Percentiles rank a stretch among this genome's conserved stretches.
phyloP scores from a whole-genome alignment of 768 basidiomycete species.

The Lactarius evosmus region DNA sequence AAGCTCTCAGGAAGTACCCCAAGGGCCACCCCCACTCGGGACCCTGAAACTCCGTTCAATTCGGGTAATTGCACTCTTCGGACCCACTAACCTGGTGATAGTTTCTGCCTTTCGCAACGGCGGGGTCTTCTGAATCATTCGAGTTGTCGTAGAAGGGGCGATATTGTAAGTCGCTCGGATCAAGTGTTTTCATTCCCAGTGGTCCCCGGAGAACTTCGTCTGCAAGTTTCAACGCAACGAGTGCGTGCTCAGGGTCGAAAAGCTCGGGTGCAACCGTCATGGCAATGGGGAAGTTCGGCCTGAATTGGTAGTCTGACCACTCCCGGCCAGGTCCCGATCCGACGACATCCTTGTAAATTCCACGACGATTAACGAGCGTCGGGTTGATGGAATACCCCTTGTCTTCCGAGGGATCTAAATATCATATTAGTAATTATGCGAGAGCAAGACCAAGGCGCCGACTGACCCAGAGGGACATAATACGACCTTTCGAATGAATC shows the following conservation, averaged over 20 bases:
- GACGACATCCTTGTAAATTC: slow-evolving; percentile 98
- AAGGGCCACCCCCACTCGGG: slow-evolving; percentile 96
- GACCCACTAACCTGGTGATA: slow-evolving; percentile 72
- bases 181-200: slow-evolving; percentile 95
- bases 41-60: slow-evolving; percentile 48
- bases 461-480: slow-evolving; percentile 79
- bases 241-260: slow-evolving; percentile 76
- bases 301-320: slow-evolving; percentile 97
- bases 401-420: slow-evolving; percentile 69
- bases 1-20: slow-evolving; percentile 94
- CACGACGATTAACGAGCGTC: slow-evolving; percentile 76
- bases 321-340: slow-evolving; percentile 84
- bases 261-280: slow-evolving; percentile 97
- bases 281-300: slow-evolving; percentile 91
- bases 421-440: neutral
- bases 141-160: slow-evolving; percentile 90
- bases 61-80: slow-evolving; percentile 6
- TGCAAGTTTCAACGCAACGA: slow-evolving; percentile 74
- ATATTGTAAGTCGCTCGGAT: slow-evolving; percentile 84
- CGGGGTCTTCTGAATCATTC: slow-evolving; percentile 80
- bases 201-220: slow-evolving; percentile 82
- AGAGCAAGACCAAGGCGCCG: neutral
- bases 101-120: slow-evolving; percentile 90
- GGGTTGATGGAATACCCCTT: slow-evolving; percentile 64
- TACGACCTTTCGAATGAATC: slow-evolving; percentile 85